Conservation (phyloP, 106 monocot genomes). For the Amphibolis antarctica region DNA sequence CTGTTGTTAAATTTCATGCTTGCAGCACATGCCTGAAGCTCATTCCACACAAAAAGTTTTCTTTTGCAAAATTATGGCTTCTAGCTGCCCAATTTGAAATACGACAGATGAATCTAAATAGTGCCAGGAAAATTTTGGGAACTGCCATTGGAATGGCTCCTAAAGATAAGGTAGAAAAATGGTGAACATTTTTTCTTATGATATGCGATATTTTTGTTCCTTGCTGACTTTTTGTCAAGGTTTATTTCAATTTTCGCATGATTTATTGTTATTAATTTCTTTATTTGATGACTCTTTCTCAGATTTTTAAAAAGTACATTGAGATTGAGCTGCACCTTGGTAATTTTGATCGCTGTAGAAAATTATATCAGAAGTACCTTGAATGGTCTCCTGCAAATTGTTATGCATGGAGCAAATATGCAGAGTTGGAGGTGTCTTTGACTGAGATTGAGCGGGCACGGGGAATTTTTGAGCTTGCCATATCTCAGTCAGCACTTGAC, state of each 20-base stretch:
- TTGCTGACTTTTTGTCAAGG: neutral
- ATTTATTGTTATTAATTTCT: neutral
- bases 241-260: neutral
- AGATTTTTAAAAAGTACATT: conserved; percentile 92
- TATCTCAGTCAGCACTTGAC: conserved; percentile 76
- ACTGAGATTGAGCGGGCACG: conserved; percentile 81
- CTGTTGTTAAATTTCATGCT: neutral
- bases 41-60: conserved; percentile 95
- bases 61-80: conserved; percentile 96
- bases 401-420: conserved; percentile 97
- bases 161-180: conserved; percentile 63
- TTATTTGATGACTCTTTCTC: neutral
- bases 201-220: too few species aligned
- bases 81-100: conserved; percentile 92
- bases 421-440: conserved; percentile 71
- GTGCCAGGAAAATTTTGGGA: conserved; percentile 61
- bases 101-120: conserved; percentile 68
- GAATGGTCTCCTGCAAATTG: conserved; percentile 89
- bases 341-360: conserved; percentile 65
- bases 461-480: conserved; percentile 77
- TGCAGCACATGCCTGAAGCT: conserved; percentile 55
- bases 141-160: conserved; percentile 95
- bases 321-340: conserved; percentile 85
- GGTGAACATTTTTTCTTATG: neutral
- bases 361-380: conserved; percentile 80